Percentiles rank a stretch among this genome's conserved stretches.
Evolutionary conservation across 1,284 basidiomycete species (phyloP).

Genomic region (Ceratobasidium sp.): DNA sequence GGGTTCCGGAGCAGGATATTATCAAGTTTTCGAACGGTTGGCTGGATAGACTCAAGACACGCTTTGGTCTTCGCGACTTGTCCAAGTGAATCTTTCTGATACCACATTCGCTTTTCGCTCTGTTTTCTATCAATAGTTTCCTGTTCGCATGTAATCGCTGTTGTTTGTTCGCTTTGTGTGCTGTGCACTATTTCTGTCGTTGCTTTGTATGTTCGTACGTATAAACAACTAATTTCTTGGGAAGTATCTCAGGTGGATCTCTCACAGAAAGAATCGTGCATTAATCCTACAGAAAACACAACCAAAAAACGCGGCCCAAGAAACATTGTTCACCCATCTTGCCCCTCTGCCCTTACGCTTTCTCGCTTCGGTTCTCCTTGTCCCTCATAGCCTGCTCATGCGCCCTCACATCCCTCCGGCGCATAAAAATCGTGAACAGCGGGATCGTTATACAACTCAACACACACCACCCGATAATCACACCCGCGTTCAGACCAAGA

Average conservation of each 20-base stretch:
- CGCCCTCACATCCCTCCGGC: constrained; percentile 52
- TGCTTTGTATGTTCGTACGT: too few species aligned
- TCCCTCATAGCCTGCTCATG: constrained; percentile 27
- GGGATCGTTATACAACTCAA: constrained; percentile 61
- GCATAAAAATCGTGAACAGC: constrained; percentile 61
- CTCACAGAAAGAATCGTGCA: too few species aligned
- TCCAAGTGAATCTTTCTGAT: too few species aligned
- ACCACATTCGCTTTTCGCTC: too few species aligned
- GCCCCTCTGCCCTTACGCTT: neutral
- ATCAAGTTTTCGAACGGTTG: constrained; percentile 36
- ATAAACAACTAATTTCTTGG: too few species aligned
- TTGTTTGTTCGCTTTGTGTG: too few species aligned
- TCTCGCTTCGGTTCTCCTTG: constrained; percentile 16
- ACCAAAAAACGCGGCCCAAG: too few species aligned
- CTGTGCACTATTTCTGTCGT: too few species aligned
- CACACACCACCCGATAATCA: constrained; percentile 65
- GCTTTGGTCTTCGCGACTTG: constrained; percentile 5
- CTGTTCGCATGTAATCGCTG: too few species aligned
- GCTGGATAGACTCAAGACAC: constrained; percentile 28
- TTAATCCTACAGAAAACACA: too few species aligned
- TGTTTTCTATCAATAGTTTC: too few species aligned
- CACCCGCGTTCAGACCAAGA: constrained; percentile 63
- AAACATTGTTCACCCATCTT: neutral
- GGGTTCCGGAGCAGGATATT: neutral
- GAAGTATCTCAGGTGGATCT: too few species aligned